Conservation (phyloP, 306 rosid species). For the Cotoneaster glaucophyllus region DNA sequence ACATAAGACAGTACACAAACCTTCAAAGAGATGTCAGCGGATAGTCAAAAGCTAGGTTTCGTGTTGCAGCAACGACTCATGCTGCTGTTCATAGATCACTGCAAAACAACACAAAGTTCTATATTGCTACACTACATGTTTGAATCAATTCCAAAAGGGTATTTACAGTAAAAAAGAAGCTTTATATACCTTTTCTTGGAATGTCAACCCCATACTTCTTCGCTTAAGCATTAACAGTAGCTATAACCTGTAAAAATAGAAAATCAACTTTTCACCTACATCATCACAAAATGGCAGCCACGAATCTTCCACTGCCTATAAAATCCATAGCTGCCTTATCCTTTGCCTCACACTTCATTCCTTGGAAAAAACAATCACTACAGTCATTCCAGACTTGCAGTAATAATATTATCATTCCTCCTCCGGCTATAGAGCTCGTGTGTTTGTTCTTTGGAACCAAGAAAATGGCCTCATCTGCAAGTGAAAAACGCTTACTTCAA, state of each 20-base stretch:
- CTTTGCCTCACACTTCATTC: background rate
- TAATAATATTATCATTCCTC: background rate
- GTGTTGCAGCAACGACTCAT: no score
- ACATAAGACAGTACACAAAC: no score
- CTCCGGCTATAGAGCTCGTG: background rate
- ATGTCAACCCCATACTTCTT: no score
- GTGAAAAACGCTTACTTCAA: constrained; percentile 35
- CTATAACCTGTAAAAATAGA: background rate
- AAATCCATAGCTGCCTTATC: background rate
- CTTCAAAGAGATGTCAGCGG: no score
- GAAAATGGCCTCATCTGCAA: constrained; percentile 4
- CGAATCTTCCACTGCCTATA: constrained; percentile 4
- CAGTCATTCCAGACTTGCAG: background rate
- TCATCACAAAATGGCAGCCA: background rate
- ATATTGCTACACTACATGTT: no score
- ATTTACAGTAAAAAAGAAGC: no score
- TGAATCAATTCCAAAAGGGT: no score
- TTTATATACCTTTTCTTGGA: no score
- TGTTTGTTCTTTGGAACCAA: background rate
- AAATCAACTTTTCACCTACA: background rate
- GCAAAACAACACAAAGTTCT: no score
- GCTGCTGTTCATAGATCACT: no score
- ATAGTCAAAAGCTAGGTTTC: no score
- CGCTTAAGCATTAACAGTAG: no score
- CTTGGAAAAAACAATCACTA: background rate